A percentile compares a stretch with the other conserved stretches of the same genome.
Conservation (phyloP, 768 basidiomycete species). For the Tubosaeta brunneosetosa region DNA sequence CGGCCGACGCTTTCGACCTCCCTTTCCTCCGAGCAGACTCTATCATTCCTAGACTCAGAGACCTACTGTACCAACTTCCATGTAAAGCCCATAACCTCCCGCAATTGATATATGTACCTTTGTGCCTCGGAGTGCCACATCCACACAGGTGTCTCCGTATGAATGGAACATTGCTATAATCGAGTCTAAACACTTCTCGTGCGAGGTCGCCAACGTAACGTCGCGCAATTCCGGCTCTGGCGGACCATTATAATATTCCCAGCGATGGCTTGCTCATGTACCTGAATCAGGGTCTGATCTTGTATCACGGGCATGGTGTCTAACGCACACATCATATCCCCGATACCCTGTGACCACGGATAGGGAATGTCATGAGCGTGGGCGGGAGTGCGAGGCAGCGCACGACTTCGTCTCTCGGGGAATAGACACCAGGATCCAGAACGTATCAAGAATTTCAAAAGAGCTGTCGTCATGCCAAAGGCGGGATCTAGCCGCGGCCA, state of each 20-base stretch:
- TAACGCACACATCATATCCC: constrained; percentile 8
- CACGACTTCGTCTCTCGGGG: constrained; percentile 16
- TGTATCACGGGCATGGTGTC: not conserved
- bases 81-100: not conserved
- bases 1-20: constrained; percentile 2
- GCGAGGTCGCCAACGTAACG: constrained; percentile 15
- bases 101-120: constrained; percentile 1
- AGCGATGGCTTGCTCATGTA: not conserved
- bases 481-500: not conserved
- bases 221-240: constrained; percentile 10
- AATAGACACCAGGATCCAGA: constrained; percentile 11
- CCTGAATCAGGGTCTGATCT: not conserved
- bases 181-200: constrained; percentile 4
- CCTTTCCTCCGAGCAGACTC: not conserved
- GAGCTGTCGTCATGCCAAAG: constrained; percentile 11
- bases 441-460: constrained; percentile 15
- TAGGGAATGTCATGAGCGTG: constrained; percentile 12
- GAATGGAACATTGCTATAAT: constrained; percentile 11
- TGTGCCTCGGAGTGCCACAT: constrained; percentile 3
- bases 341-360: constrained; percentile 13
- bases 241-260: not conserved
- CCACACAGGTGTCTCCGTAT: not conserved
- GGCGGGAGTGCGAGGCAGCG: constrained; percentile 16
- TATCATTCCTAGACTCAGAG: not conserved
- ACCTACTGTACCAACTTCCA: not conserved